A percentile compares a stretch with the other conserved stretches of the same genome.
phyloP scores from a whole-genome alignment of 768 basidiomycete genomes.

The Pulveroboletus sp. region DNA sequence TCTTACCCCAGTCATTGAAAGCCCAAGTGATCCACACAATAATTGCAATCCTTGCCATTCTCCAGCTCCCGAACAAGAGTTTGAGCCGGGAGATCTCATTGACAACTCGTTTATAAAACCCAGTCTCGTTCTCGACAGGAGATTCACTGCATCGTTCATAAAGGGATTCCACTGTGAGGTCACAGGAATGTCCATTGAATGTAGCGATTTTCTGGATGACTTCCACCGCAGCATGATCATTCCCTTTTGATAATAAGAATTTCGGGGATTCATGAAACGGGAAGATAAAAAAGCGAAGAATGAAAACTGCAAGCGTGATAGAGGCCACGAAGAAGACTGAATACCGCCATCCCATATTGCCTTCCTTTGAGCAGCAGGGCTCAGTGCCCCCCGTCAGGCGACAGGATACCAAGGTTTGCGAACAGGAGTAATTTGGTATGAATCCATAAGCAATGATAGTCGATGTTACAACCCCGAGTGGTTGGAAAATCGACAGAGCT shows the following conservation, averaged over 20 bases:
- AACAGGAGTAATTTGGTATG: background rate
- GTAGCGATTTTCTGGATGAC: slow-evolving; percentile 5
- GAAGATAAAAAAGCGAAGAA: slow-evolving; percentile 8
- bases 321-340: background rate
- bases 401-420: no score
- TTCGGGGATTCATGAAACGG: slow-evolving; percentile 5
- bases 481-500: background rate
- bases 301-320: slow-evolving; percentile 4
- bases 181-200: background rate
- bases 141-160: background rate
- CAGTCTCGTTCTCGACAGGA: no score
- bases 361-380: slow-evolving; percentile 5
- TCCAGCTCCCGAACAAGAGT: no score
- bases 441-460: slow-evolving; percentile 1
- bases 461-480: background rate
- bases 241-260: slow-evolving; percentile 2
- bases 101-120: no score
- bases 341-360: slow-evolving; percentile 14
- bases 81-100: no score
- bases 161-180: slow-evolving; percentile 6
- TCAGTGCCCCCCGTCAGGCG: background rate
- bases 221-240: slow-evolving; percentile 4
- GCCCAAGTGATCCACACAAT: background rate
- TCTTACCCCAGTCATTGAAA: background rate
- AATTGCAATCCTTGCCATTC: no score